Evolutionary conservation across 1,139 yeast species (phyloP).

Genomic region (Lodderomyces parapsilosis): DNA sequence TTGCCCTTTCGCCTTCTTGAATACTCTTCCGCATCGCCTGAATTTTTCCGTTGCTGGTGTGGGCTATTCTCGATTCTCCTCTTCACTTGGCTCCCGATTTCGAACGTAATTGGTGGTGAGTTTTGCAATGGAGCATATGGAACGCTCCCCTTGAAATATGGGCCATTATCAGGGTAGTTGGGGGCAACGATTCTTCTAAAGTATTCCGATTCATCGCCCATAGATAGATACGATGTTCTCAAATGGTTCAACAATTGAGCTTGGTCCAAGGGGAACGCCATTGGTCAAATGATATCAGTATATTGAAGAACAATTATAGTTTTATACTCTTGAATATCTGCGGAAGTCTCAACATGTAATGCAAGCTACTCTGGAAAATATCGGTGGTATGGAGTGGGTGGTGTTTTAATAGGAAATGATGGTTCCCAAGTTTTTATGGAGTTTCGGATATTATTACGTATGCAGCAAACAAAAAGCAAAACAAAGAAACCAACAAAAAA

Average conservation of each 20-base stretch:
- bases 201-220: constrained; percentile 27
- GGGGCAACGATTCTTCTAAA: constrained; percentile 21
- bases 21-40: background rate
- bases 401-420: background rate
- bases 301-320: background rate
- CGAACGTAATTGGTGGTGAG: constrained; percentile 39
- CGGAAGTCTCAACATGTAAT: background rate
- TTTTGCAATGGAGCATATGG: constrained; percentile 14
- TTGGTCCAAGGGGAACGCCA: constrained; percentile 40
- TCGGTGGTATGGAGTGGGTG: background rate
- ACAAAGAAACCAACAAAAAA: background rate
- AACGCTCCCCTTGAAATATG: background rate
- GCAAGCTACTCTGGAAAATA: background rate
- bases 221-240: constrained; percentile 29
- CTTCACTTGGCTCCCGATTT: constrained; percentile 22
- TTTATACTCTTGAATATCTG: background rate
- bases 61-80: constrained; percentile 11
- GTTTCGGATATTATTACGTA: constrained; percentile 1
- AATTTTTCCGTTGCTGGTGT: background rate
- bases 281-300: constrained; percentile 9
- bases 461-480: background rate
- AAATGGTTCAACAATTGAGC: constrained; percentile 31
- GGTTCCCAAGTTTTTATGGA: background rate
- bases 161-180: background rate
- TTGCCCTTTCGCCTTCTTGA: background rate